Evolutionary conservation across 2,329 filamentous ascomycete species (phyloP).

Genomic region (Ophiocordyceps australis): DNA sequence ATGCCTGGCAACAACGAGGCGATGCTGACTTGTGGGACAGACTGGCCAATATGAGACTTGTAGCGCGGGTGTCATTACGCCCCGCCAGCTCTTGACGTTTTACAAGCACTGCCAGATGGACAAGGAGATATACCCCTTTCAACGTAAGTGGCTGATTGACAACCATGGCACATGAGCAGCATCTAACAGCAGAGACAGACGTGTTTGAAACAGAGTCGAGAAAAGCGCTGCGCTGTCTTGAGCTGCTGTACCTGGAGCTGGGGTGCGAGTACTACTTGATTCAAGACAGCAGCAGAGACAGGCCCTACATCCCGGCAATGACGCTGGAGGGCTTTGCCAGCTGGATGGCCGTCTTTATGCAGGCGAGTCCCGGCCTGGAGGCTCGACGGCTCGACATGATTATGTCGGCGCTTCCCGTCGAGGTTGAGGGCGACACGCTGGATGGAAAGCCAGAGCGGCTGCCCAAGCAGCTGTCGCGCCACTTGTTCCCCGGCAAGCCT

Average conservation of each 20-base stretch:
- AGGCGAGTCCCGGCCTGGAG: conserved; percentile 61
- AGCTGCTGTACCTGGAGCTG: conserved; percentile 33
- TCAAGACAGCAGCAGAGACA: conserved; percentile 27
- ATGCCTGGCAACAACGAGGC: background rate
- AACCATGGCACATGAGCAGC: background rate
- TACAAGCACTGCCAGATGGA: conserved; percentile 49
- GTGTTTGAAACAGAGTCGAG: conserved; percentile 28
- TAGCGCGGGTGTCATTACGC: conserved; percentile 45
- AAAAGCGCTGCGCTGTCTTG: conserved; percentile 9
- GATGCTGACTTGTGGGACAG: conserved; percentile 5
- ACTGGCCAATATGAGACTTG: conserved; percentile 12
- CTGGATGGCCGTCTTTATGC: conserved; percentile 58
- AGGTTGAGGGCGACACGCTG: conserved; percentile 31
- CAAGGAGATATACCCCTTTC: conserved; percentile 50
- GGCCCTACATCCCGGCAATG: conserved; percentile 43
- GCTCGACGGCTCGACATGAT: conserved; percentile 50
- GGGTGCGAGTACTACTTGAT: conserved; percentile 48
- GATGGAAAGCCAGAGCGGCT: conserved; percentile 53
- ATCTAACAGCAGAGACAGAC: conserved; percentile 14
- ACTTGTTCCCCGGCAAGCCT: conserved; percentile 45
- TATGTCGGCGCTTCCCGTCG: conserved; percentile 52
- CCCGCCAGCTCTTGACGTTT: conserved; percentile 56
- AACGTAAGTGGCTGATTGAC: conserved; percentile 26
- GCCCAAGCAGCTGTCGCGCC: conserved; percentile 59
- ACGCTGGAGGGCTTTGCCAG: conserved; percentile 49